Conservation (phyloP, 768 basidiomycete genomes). For the Lactarius quietus region DNA sequence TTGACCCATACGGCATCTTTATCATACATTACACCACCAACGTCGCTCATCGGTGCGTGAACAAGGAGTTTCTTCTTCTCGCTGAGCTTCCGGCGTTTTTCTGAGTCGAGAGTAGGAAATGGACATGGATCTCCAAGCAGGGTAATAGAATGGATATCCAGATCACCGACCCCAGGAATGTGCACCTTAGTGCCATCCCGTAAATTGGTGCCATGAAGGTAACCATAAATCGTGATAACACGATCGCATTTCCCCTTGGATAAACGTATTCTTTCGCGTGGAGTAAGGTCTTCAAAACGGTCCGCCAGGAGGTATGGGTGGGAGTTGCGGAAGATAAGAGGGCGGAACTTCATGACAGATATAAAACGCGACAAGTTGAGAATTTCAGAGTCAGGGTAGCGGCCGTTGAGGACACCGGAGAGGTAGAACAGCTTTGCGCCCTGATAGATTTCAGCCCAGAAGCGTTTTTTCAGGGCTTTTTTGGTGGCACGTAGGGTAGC, state of each 20-base stretch:
- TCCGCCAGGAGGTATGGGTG: slow-evolving; percentile 96
- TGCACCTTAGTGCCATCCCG: slow-evolving; percentile 77
- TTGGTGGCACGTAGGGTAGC: slow-evolving; percentile 84
- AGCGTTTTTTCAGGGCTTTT: slow-evolving; percentile 93
- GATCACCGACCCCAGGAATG: slow-evolving; percentile 92
- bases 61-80: slow-evolving; percentile 91
- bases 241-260: slow-evolving; percentile 89
- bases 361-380: slow-evolving; percentile 96
- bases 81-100: slow-evolving; percentile 87
- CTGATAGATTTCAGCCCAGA: slow-evolving; percentile 99
- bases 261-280: slow-evolving; percentile 73
- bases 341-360: slow-evolving; percentile 97
- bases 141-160: slow-evolving; percentile 69
- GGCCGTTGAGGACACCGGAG: slow-evolving; percentile 93
- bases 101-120: slow-evolving; percentile 83
- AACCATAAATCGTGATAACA: slow-evolving; percentile 92
- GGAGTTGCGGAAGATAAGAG: slow-evolving; percentile 89
- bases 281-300: slow-evolving; percentile 91
- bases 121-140: slow-evolving; percentile 94
- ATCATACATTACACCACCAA: slow-evolving; percentile 95
- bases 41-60: slow-evolving; percentile 98
- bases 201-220: slow-evolving; percentile 86
- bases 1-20: slow-evolving; percentile 99
- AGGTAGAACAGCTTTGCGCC: slow-evolving; percentile 98
- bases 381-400: slow-evolving; percentile 96